These are phyloP conservation scores for Gossypium davidsonii DNA, from an alignment of 441 rosid species.

Conservation along the genomic window DNA sequence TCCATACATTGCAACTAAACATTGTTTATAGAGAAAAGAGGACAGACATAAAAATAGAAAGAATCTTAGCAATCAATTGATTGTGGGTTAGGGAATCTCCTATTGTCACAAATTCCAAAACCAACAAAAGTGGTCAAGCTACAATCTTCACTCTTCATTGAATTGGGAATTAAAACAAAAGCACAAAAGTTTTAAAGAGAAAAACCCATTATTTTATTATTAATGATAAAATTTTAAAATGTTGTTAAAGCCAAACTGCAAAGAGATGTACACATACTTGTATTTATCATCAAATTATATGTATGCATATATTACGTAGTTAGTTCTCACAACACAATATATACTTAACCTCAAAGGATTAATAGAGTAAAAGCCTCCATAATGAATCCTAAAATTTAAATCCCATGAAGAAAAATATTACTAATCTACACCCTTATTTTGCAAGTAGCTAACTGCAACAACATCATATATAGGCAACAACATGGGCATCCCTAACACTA, in stretches of 20 bases:
- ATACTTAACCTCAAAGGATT: neutral
- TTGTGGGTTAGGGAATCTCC: neutral
- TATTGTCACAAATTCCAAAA: neutral
- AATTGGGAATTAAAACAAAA: neutral
- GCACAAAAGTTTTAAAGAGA: neutral
- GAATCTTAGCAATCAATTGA: neutral
- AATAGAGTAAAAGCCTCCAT: neutral
- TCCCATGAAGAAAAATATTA: neutral
- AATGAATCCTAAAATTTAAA: neutral
- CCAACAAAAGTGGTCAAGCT: neutral
- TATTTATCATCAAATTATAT: neutral
- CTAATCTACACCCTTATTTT: neutral
- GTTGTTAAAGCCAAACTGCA: neutral
- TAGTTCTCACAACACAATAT: neutral
- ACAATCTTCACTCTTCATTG: neutral
- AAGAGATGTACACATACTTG: neutral
- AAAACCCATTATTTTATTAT: neutral
- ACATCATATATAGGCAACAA: neutral
- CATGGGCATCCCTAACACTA: neutral
- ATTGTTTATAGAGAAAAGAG: neutral
- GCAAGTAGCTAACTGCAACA: neutral
- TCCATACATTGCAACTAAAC: neutral
- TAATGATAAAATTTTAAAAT: neutral
- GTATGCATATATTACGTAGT: neutral
- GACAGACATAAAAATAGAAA: neutral